phyloP scores from a whole-genome alignment of 2,329 filamentous ascomycete species.

The Beauveria medogensis region DNA sequence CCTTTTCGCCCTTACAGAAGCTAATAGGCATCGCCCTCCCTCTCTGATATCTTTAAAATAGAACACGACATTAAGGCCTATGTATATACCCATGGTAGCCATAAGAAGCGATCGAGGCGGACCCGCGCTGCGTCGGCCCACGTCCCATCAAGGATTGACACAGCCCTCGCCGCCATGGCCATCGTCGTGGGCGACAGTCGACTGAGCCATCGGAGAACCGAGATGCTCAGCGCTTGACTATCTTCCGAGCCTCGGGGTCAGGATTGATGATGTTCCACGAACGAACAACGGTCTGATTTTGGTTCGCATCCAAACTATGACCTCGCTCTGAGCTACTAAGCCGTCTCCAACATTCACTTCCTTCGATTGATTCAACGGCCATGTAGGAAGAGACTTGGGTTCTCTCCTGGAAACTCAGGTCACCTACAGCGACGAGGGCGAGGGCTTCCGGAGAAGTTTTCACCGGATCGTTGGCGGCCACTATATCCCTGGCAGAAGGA shows the following conservation, averaged over 20 bases:
- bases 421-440: not conserved
- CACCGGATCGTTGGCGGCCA: not conserved
- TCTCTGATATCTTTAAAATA: not conserved
- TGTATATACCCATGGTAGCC: not conserved
- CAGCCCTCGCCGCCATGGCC: not conserved
- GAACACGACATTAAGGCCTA: not conserved
- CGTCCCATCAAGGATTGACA: too few species aligned
- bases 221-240: not conserved
- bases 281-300: not conserved
- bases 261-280: not conserved
- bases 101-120: not conserved
- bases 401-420: not conserved
- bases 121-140: not conserved
- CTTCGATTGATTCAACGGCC: not conserved
- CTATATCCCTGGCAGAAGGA: too few species aligned
- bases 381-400: not conserved
- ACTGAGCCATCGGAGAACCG: not conserved
- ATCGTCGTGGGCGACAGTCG: not conserved
- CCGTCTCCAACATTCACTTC: not conserved
- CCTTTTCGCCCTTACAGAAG: not conserved
- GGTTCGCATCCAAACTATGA: not conserved
- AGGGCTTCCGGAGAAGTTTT: not conserved
- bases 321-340: not conserved
- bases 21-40: not conserved
- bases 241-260: not conserved